Evolutionary conservation across 495 filamentous ascomycete genomes (phyloP).

Genomic region (Achaetomiella virescens): DNA sequence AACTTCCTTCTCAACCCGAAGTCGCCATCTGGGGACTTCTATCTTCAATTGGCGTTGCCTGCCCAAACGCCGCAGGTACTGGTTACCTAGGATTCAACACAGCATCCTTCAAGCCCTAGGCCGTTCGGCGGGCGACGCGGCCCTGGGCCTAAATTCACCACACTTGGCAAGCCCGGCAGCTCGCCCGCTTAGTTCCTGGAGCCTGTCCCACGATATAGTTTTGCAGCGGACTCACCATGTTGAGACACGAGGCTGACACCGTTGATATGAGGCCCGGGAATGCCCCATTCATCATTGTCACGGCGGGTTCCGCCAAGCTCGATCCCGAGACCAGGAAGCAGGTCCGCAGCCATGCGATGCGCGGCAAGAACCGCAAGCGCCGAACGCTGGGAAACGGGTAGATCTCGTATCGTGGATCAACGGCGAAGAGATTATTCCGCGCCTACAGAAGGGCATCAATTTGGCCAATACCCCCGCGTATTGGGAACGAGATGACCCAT

Average conservation of each 20-base stretch:
- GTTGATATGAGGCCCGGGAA: background rate
- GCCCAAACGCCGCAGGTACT: too few species aligned
- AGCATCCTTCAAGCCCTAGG: too few species aligned
- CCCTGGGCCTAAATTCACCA: too few species aligned
- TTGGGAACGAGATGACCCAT: slow-evolving; percentile 4
- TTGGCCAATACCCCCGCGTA: background rate
- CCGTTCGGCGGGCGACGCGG: too few species aligned
- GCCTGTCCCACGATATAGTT: too few species aligned
- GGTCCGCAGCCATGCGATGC: slow-evolving; percentile 26
- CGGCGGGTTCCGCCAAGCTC: slow-evolving; percentile 7
- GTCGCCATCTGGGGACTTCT: too few species aligned
- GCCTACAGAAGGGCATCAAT: background rate
- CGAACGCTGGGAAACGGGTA: background rate
- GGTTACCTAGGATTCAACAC: too few species aligned
- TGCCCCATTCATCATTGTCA: slow-evolving; percentile 16
- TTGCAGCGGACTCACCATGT: background rate
- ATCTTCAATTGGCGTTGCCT: too few species aligned
- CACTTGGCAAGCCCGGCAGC: too few species aligned
- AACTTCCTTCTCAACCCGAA: too few species aligned
- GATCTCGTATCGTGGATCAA: slow-evolving; percentile 13
- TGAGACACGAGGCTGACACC: background rate
- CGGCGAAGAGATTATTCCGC: background rate
- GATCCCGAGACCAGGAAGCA: slow-evolving; percentile 10
- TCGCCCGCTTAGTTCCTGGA: too few species aligned
- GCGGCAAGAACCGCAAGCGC: slow-evolving; percentile 21